phyloP scores from a whole-genome alignment of 257 asterid species.

The Striga asiatica region DNA sequence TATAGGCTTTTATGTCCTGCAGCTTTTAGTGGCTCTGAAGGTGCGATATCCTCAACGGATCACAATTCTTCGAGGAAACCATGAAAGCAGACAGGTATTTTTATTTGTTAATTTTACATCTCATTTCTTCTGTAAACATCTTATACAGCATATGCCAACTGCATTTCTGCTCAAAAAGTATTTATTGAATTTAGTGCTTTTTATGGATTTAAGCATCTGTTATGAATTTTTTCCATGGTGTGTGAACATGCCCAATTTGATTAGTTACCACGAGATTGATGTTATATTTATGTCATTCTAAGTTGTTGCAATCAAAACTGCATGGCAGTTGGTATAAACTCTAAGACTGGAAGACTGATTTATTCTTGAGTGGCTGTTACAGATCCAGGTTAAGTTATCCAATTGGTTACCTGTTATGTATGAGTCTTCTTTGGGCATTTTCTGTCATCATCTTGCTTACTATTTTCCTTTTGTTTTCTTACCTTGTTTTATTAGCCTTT shows the following conservation, averaged over 20 bases:
- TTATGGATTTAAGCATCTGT: conserved; percentile 1
- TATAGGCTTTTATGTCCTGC: conserved; percentile 20
- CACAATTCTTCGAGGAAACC: conserved; percentile 68
- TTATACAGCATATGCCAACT: conserved; percentile 1
- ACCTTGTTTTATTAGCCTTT: not conserved
- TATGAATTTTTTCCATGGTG: not conserved
- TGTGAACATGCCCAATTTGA: not conserved
- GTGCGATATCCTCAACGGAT: conserved; percentile 65
- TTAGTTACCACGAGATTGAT: not conserved
- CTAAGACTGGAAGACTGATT: too few species aligned
- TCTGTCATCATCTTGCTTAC: not conserved
- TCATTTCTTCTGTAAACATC: too few species aligned
- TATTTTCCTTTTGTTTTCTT: not conserved
- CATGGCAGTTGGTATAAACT: too few species aligned
- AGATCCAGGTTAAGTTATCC: too few species aligned
- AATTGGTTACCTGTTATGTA: not conserved
- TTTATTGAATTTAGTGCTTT: conserved; percentile 4
- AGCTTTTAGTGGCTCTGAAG: conserved; percentile 62
- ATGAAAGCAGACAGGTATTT: conserved; percentile 72
- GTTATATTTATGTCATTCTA: not conserved
- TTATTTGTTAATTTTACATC: not conserved
- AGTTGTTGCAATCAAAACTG: too few species aligned
- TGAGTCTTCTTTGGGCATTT: not conserved
- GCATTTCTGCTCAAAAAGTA: not conserved
- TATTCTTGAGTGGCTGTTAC: too few species aligned